These are phyloP conservation scores for Podospora fimiseda DNA, from an alignment of 495 filamentous ascomycete species.

Conservation along the genomic window DNA sequence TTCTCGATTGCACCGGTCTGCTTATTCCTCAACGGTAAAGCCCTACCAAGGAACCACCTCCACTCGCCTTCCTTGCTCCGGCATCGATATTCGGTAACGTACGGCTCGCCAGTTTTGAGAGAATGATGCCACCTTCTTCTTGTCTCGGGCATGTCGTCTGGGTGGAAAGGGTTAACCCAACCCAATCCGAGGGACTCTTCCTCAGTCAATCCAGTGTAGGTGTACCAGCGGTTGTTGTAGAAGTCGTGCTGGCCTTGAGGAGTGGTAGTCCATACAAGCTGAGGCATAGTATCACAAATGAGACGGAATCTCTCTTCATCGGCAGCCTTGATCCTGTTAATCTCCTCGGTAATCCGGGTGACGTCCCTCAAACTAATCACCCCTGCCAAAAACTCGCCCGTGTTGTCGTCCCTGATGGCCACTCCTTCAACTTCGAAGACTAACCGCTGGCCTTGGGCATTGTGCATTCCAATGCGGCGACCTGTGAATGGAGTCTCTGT, in stretches of 20 bases:
- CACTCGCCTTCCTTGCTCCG: constrained; percentile 54
- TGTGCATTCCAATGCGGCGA: constrained; percentile 53
- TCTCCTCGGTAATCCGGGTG: constrained; percentile 51
- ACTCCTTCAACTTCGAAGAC: constrained; percentile 57
- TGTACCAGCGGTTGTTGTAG: constrained; percentile 63
- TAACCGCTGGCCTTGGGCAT: constrained; percentile 37
- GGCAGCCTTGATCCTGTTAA: constrained; percentile 53
- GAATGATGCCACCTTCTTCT: constrained; percentile 49
- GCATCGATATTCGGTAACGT: constrained; percentile 61
- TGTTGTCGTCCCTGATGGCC: constrained; percentile 48
- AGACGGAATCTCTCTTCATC: constrained; percentile 61
- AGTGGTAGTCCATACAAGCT: constrained; percentile 60
- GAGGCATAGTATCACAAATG: constrained; percentile 66
- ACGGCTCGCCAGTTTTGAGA: constrained; percentile 58
- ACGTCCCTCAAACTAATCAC: constrained; percentile 60
- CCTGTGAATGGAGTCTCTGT: constrained; percentile 50
- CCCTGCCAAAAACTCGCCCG: constrained; percentile 61
- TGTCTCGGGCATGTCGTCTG: constrained; percentile 51
- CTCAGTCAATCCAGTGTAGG: constrained; percentile 58
- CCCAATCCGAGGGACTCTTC: constrained; percentile 41
- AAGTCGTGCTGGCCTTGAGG: constrained; percentile 58
- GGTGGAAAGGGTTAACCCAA: constrained; percentile 41
- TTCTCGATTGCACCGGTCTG: constrained; percentile 57
- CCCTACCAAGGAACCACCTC: constrained; percentile 66
- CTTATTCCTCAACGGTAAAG: constrained; percentile 54